Percentiles rank a stretch among this genome's conserved stretches.
Conservation (phyloP, 202 grass and related monocot genomes). For the Musa balbisiana region DNA sequence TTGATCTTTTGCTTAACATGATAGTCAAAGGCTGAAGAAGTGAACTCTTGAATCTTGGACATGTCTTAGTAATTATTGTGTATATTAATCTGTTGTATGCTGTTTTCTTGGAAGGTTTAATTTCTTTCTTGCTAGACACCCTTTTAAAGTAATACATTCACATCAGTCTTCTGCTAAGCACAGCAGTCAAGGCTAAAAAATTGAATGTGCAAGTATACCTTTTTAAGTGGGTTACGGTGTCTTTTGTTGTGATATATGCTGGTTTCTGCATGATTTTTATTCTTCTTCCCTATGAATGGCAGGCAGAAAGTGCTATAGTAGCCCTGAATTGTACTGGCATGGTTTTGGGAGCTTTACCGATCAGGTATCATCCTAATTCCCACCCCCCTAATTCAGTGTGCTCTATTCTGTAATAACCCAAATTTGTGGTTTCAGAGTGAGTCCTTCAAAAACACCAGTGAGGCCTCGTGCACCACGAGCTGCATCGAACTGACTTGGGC, state of each 20-base stretch:
- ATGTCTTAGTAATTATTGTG: no score
- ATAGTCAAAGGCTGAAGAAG: no score
- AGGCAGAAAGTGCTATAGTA: slow-evolving; percentile 9
- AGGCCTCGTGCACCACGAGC: neutral
- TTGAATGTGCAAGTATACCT: no score
- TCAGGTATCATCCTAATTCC: neutral
- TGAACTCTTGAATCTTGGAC: no score
- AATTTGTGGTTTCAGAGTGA: neutral
- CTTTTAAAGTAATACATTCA: no score
- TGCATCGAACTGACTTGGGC: neutral
- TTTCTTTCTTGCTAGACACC: no score
- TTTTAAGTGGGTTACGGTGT: no score
- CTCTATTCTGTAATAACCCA: neutral
- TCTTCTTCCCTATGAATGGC: neutral
- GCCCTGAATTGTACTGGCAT: slow-evolving; percentile 7
- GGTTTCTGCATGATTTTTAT: neutral
- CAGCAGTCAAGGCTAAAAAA: no score
- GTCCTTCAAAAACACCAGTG: neutral
- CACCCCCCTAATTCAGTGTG: neutral
- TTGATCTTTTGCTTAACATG: no score
- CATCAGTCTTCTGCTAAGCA: no score
- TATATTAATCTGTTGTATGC: no score
- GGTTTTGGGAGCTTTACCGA: slow-evolving; percentile 1
- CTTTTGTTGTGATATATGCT: neutral
- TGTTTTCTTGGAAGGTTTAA: no score